Evolutionary conservation across 2,329 filamentous ascomycete genomes (phyloP), one percentile per base, ranked within the genome.

Genomic region (Dactylellina cionopaga): DNA sequence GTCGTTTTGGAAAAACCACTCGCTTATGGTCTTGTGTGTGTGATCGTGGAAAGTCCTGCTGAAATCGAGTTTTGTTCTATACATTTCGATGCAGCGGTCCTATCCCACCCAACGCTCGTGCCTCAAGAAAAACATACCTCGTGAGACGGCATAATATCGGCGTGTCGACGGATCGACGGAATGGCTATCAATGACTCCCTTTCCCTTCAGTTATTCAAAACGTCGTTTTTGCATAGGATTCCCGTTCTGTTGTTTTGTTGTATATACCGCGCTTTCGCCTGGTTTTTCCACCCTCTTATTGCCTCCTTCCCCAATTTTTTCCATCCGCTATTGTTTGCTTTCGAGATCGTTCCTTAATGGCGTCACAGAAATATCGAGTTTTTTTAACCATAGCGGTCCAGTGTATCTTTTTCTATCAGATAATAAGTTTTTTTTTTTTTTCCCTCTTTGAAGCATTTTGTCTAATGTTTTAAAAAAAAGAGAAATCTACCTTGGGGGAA

Each of bases 331-430:
- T 46, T 39, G 29, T 39, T 27, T 60, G 39, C 37, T 51, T 47
- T 41, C 44, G 47, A 63, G 47, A 52, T 44, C 58, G 33, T 63
- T 63, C 58, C 46, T 54, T 29, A 51, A 43, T 62, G 58, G 58
- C 58, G 58, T 63, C 58, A 63, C 46, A 63, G 58, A 62, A 54
- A 63, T 63, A 52, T 63, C 22, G 33, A 63, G 35, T 33, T 55
- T 62, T n/a, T 49, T 52, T 44, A 43, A 71, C 66, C 66, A 71
- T 71, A 71, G 66, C 66, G 66, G 49, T 71, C 29, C 37, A 55
- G 65, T 63, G 65, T 56, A 58, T 56, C 49, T 37, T 58, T 55
- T 54, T 33, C 33, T 29, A 33, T 33, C 46, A 9, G 33, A 52
- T 54, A 63, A 52, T 52, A 63, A 11, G 43, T 15, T 63, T 44